phyloP scores from a whole-genome alignment of 192 early-diverging fungal genomes.

The Backusella morwellensis region DNA sequence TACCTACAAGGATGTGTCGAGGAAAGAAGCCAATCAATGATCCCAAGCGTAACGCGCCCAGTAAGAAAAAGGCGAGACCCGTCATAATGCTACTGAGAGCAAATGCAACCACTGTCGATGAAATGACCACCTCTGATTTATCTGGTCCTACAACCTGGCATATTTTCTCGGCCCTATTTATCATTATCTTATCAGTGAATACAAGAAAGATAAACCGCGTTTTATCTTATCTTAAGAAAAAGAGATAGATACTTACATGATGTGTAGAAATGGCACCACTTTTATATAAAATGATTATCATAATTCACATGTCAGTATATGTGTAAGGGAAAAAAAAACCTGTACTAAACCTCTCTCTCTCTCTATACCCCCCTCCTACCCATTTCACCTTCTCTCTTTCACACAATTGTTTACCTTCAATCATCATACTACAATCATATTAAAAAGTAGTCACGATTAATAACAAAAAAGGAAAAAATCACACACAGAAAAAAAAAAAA shows the following conservation, averaged over 20 bases:
- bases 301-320: neutral
- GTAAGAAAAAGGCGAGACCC: slow-evolving; percentile 78
- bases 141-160: slow-evolving; percentile 55
- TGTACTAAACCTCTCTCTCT: neutral
- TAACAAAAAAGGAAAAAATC: no score
- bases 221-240: neutral
- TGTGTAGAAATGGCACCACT: slow-evolving; percentile 39
- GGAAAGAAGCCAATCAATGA: slow-evolving; percentile 82
- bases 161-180: slow-evolving; percentile 59
- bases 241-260: slow-evolving; percentile 29
- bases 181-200: slow-evolving; percentile 2
- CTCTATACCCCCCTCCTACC: no score
- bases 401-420: slow-evolving; percentile 43
- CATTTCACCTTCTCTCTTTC: no score
- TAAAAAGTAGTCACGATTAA: no score
- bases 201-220: neutral
- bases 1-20: slow-evolving; percentile 92
- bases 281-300: neutral
- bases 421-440: slow-evolving; percentile 48
- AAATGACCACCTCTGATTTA: slow-evolving; percentile 67
- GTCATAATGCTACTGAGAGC: slow-evolving; percentile 87
- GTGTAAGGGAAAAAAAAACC: neutral
- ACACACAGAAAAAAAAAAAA: neutral
- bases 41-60: slow-evolving; percentile 82
- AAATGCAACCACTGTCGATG: slow-evolving; percentile 90